Percentiles rank a stretch among this genome's conserved stretches.
phyloP scores from a whole-genome alignment of 1,284 basidiomycete species.

The Cystobasidiaceae sp. region DNA sequence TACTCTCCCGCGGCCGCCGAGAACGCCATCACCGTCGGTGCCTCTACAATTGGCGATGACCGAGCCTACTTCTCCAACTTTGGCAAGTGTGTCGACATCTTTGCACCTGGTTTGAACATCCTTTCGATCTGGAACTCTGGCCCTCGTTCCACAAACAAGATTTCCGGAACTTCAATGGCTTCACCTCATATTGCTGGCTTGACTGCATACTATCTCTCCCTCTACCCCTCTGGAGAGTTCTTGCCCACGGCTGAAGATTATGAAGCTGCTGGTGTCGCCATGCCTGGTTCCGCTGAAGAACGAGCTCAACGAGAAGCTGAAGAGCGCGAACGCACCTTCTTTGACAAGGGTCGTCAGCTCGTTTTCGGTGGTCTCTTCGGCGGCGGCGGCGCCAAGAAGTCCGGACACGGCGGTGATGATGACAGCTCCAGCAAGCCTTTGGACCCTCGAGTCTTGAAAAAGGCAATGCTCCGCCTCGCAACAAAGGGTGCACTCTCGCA shows the following conservation, averaged over 20 bases:
- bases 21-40: conserved; percentile 78
- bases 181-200: conserved; percentile 63
- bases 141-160: conserved; percentile 58
- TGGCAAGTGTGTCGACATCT: conserved; percentile 54
- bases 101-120: conserved; percentile 61
- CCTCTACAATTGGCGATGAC: conserved; percentile 70
- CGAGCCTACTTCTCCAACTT: conserved; percentile 71
- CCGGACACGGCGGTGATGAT: conserved; percentile 31
- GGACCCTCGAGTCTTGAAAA: conserved; percentile 66
- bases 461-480: conserved; percentile 61
- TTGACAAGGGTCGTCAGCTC: conserved; percentile 33
- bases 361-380: conserved; percentile 43
- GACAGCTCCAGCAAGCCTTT: conserved; percentile 49
- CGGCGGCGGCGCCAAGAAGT: background rate
- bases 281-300: conserved; percentile 6
- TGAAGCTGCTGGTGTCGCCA: conserved; percentile 18
- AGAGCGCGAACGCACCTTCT: conserved; percentile 52
- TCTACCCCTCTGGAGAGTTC: conserved; percentile 43
- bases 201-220: conserved; percentile 74
- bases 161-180: conserved; percentile 55
- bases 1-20: conserved; percentile 60
- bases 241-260: conserved; percentile 30
- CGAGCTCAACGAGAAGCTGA: background rate
- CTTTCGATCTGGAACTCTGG: conserved; percentile 63
- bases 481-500: conserved; percentile 54